phyloP scores from a whole-genome alignment of 2,329 filamentous ascomycete species.

The Graphium sp. region DNA sequence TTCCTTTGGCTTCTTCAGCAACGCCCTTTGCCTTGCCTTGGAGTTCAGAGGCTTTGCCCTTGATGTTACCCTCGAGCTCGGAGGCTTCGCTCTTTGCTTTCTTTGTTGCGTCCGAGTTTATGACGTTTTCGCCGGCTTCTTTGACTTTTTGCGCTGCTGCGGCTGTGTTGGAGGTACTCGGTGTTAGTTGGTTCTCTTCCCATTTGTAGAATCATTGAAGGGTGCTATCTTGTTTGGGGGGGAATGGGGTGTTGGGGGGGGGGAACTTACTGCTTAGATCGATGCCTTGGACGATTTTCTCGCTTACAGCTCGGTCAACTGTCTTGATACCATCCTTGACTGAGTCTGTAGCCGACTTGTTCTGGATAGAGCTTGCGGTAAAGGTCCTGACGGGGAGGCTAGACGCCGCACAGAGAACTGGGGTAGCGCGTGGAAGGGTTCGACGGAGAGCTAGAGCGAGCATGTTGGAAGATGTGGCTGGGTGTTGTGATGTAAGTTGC shows the following conservation, averaged over 20 bases:
- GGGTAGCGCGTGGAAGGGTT: slow-evolving; percentile 23
- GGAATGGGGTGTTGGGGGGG: too few species aligned
- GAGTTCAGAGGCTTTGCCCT: slow-evolving; percentile 16
- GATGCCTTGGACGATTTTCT: slow-evolving; percentile 46
- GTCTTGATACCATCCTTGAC: slow-evolving; percentile 43
- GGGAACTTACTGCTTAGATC: slow-evolving; percentile 38
- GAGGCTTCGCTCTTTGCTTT: slow-evolving; percentile 14
- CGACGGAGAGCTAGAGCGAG: slow-evolving; percentile 2
- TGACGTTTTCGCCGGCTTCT: slow-evolving; percentile 20
- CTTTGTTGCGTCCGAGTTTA: slow-evolving; percentile 21
- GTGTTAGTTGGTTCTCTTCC: slow-evolving; percentile 5
- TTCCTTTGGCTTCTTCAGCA: slow-evolving; percentile 21
- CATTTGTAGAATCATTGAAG: too few species aligned
- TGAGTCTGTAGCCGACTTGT: slow-evolving; percentile 32
- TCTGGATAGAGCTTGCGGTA: slow-evolving; percentile 23
- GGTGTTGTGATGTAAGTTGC: not conserved
- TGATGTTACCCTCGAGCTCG: slow-evolving; percentile 14
- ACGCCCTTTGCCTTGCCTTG: slow-evolving; percentile 21
- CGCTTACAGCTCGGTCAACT: slow-evolving; percentile 41
- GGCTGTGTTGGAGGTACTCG: slow-evolving; percentile 10
- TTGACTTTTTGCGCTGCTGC: slow-evolving; percentile 29
- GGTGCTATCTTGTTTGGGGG: too few species aligned
- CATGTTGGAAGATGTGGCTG: slow-evolving; percentile 2
- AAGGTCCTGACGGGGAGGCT: slow-evolving; percentile 28
- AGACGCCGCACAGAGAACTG: slow-evolving; percentile 17